These are phyloP conservation scores for Cenchrus americanus DNA, from an alignment of 176 grass and related monocot species.

Conservation along the genomic window DNA sequence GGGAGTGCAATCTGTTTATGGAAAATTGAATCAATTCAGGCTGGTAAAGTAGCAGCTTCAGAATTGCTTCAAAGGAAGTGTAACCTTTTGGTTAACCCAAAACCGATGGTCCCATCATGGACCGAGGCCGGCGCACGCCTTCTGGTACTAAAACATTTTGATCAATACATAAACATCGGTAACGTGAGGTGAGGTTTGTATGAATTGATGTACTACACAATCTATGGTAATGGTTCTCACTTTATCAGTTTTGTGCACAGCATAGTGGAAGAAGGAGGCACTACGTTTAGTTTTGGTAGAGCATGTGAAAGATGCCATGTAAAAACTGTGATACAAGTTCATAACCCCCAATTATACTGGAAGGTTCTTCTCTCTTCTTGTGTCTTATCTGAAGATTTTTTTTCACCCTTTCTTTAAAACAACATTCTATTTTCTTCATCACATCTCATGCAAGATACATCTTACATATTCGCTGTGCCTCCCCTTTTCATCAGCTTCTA, in stretches of 20 bases:
- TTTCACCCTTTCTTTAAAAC: background rate
- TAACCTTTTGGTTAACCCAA: conserved; percentile 59
- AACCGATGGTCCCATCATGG: conserved; percentile 71
- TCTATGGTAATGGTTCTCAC: background rate
- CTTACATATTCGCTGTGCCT: background rate
- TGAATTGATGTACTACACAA: background rate
- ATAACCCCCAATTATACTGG: conserved; percentile 82
- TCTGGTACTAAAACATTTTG: conserved; percentile 67
- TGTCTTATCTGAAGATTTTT: background rate
- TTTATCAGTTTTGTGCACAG: conserved; percentile 19
- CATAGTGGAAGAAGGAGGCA: conserved; percentile 80
- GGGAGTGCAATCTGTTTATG: background rate
- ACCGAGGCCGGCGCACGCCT: conserved; percentile 62
- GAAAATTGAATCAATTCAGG: conserved; percentile 38
- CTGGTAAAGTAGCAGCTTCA: conserved; percentile 63
- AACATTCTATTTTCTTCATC: background rate
- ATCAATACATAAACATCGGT: conserved; percentile 63
- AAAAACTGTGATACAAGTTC: conserved; percentile 63
- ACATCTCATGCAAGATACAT: background rate
- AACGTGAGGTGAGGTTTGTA: conserved; percentile 65
- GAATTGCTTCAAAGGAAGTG: conserved; percentile 45
- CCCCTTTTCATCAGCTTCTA: conserved; percentile 47
- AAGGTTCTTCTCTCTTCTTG: conserved; percentile 50
- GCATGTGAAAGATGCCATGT: conserved; percentile 35
- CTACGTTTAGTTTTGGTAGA: conserved; percentile 57